Evolutionary conservation across 345 rosid genomes (phyloP).

Genomic region (Erodium maritimum): DNA sequence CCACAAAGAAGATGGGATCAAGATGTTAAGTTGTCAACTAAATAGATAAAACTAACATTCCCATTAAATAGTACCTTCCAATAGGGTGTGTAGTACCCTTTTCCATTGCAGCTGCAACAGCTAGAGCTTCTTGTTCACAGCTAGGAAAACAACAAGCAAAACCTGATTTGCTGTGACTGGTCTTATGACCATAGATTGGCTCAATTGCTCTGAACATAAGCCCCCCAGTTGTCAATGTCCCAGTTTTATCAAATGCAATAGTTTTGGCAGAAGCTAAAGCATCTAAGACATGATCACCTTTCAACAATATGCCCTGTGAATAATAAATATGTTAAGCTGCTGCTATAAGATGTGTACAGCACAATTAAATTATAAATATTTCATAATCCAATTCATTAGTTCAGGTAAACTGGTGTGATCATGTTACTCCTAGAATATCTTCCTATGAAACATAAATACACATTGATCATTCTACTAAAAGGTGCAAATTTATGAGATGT

Average conservation of each 20-base stretch:
- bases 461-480: background rate
- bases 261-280: constrained; percentile 86
- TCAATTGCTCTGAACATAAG: constrained; percentile 86
- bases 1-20: background rate
- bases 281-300: constrained; percentile 92
- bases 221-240: constrained; percentile 95
- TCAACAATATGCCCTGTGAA: constrained; percentile 79
- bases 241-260: constrained; percentile 97
- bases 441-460: background rate
- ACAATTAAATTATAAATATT: background rate
- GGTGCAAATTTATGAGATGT: too few relatives aligned
- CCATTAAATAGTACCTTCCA: constrained; percentile 78
- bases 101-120: constrained; percentile 98
- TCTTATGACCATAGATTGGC: constrained; percentile 78
- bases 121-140: constrained; percentile 97
- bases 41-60: background rate
- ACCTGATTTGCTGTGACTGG: constrained; percentile 17
- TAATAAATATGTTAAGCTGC: constrained; percentile 7
- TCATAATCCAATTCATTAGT: background rate
- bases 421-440: background rate
- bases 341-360: constrained; percentile 4
- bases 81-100: constrained; percentile 99
- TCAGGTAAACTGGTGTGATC: background rate
- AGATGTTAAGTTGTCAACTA: background rate
- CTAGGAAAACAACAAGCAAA: constrained; percentile 58